These are phyloP conservation scores for Aspergillus hortae DNA, from an alignment of 2,329 filamentous ascomycete genomes.

Conservation along the genomic window DNA sequence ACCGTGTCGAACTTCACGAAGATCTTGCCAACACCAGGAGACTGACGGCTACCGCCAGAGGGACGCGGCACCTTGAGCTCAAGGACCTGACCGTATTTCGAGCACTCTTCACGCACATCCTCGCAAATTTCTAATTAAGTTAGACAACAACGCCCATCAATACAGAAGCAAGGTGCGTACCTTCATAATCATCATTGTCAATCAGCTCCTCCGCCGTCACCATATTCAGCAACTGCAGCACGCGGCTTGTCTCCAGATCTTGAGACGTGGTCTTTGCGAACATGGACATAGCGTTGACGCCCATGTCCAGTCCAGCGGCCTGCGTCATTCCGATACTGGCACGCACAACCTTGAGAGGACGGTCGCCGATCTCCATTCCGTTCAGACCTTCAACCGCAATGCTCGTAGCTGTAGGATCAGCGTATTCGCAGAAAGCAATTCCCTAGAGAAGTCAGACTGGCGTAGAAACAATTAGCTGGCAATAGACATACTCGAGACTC, in stretches of 20 bases:
- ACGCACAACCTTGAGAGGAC: constrained; percentile 77
- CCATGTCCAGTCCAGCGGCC: constrained; percentile 85
- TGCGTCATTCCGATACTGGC: constrained; percentile 95
- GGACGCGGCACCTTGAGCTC: constrained; percentile 94
- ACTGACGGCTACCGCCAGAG: constrained; percentile 74
- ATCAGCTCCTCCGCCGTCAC: constrained; percentile 93
- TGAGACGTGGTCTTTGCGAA: constrained; percentile 83
- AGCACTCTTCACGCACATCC: constrained; percentile 88
- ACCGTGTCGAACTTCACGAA: constrained; percentile 85
- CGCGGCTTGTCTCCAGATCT: constrained; percentile 74
- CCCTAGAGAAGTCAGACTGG: constrained; percentile 55
- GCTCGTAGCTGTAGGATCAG: constrained; percentile 68
- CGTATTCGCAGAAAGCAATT: constrained; percentile 95
- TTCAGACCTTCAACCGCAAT: constrained; percentile 88
- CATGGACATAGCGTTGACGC: constrained; percentile 96
- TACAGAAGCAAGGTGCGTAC: constrained; percentile 47
- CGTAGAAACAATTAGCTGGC: constrained; percentile 24
- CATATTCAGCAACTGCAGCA: constrained; percentile 96
- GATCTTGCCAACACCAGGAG: constrained; percentile 92
- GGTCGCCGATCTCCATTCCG: constrained; percentile 87
- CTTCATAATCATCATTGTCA: constrained; percentile 92
- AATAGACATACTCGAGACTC: constrained; percentile 71
- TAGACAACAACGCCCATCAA: constrained; percentile 1
- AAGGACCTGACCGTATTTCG: constrained; percentile 79
- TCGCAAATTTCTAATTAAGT: constrained; percentile 78